Base-by-base conservation (phyloP, 2,329 filamentous ascomycete species). In the Atkinsonella texensis region DNA sequence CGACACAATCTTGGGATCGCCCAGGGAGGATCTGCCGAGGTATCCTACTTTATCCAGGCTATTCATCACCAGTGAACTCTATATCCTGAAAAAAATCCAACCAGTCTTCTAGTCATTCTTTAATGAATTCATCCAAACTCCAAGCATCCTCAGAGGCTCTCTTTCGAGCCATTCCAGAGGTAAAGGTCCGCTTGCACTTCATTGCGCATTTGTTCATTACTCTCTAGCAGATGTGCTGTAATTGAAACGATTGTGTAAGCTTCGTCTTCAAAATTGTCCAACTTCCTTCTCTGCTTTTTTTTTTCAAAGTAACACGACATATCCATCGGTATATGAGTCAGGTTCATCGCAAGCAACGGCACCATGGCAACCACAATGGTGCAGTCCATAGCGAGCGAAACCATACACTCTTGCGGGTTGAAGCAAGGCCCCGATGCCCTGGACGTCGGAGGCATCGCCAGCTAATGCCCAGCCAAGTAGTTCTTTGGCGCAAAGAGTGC, bases 191-290 rank as follows among this genome's bases (percentile, higher is more conserved):
- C 63, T 4, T 65, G 55, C 1, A 62, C 45, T 2, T 20, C 53
- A 2, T 55, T 51, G 2, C 55, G 52, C 1, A 17, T 1, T 20
- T 15, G n/a, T 6, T 8, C n/a, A 28, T 39, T 11, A 11, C 45
- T 4, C 4, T 51, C 51, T 1, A 58, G 46, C 18, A 61, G 18
- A 1, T 44, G 32, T 0, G 56, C 56, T 0, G 38, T 45, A 0
- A 62, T 57, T 2, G 48, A 15, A 0, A 55, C 56, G 1, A 51
- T 15, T 2, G 47, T 53, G 32, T 63, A 65, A 0, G 20, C 9
- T n/a, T 63, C 58, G 0, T 62, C 62, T 42, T 68, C 64, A 28
- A 68, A 68, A 15, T 64, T 57, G 35, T 65, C 65, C n/a, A 67
- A 42, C 20, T 65, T 68, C 9, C 54, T 59, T 2, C 64, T 58